A percentile compares a stretch with the other conserved stretches of the same genome.
These are phyloP conservation scores for Fusarium liriodendri DNA, from an alignment of 2,329 filamentous ascomycete genomes.

Conservation along the genomic window DNA sequence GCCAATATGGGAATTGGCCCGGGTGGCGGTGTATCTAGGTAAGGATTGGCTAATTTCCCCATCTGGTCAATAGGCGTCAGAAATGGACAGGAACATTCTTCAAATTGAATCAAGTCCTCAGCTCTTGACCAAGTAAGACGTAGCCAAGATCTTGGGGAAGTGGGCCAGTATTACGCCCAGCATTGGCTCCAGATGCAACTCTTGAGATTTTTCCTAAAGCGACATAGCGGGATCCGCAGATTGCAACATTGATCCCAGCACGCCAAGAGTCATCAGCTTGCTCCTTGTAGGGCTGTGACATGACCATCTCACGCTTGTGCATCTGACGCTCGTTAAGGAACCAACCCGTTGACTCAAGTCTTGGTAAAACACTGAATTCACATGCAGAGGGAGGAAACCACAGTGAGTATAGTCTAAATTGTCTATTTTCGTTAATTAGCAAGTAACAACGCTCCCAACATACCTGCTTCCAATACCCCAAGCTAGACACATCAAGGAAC, in stretches of 20 bases:
- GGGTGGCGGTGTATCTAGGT: not conserved
- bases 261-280: not conserved
- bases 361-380: no score
- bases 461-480: no score
- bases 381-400: no score
- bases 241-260: not conserved
- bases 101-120: not conserved
- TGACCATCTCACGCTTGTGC: no score
- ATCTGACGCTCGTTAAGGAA: no score
- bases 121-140: not conserved
- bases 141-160: not conserved
- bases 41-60: not conserved
- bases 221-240: not conserved
- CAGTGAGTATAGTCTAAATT: no score
- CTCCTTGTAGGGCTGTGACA: not conserved
- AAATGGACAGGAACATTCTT: not conserved
- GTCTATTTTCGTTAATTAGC: no score
- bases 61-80: not conserved
- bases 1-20: not conserved
- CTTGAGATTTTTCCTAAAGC: not conserved
- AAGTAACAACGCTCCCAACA: no score
- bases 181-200: not conserved
- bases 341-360: no score
- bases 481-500: no score
- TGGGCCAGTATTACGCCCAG: not conserved